Percentiles rank a stretch among this genome's conserved stretches.
These are phyloP conservation scores for Neurospora sp. DNA, from an alignment of 2,329 filamentous ascomycete genomes.

Conservation along the genomic window DNA sequence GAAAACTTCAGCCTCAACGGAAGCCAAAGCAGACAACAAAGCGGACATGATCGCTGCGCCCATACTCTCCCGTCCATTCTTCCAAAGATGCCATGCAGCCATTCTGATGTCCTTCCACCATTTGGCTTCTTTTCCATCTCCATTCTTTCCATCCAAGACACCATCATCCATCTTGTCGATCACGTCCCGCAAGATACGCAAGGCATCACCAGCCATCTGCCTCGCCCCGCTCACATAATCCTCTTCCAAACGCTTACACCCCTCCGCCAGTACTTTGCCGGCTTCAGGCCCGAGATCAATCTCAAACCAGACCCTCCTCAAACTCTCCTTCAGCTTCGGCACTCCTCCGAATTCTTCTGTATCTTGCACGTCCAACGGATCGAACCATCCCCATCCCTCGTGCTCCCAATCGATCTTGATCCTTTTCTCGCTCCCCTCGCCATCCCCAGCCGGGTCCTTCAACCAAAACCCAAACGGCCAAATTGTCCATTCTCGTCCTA, in stretches of 20 bases:
- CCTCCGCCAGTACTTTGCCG: conserved; percentile 32
- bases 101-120: conserved; percentile 49
- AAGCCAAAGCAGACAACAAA: conserved; percentile 35
- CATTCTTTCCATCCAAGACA: conserved; percentile 10
- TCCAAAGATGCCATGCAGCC: conserved; percentile 53
- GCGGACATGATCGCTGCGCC: conserved; percentile 45
- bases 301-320: conserved; percentile 51
- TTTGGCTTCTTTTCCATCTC: conserved; percentile 23
- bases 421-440: conserved; percentile 29
- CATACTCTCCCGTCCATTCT: conserved; percentile 58
- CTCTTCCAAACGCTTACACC: conserved; percentile 37
- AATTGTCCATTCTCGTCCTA: conserved; percentile 51
- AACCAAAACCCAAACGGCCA: conserved; percentile 52
- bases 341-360: conserved; percentile 37
- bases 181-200: conserved; percentile 39
- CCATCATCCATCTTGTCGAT: conserved; percentile 23
- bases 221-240: conserved; percentile 51
- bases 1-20: conserved; percentile 12
- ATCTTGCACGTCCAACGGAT: conserved; percentile 37
- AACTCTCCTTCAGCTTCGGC: conserved; percentile 45
- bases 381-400: conserved; percentile 45
- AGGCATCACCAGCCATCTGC: conserved; percentile 43
- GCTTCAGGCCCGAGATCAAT: conserved; percentile 36
- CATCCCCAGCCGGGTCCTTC: conserved; percentile 24
- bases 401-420: conserved; percentile 55